phyloP scores from a whole-genome alignment of 116 monocot genomes.

The Papilionanthe hybrid region DNA sequence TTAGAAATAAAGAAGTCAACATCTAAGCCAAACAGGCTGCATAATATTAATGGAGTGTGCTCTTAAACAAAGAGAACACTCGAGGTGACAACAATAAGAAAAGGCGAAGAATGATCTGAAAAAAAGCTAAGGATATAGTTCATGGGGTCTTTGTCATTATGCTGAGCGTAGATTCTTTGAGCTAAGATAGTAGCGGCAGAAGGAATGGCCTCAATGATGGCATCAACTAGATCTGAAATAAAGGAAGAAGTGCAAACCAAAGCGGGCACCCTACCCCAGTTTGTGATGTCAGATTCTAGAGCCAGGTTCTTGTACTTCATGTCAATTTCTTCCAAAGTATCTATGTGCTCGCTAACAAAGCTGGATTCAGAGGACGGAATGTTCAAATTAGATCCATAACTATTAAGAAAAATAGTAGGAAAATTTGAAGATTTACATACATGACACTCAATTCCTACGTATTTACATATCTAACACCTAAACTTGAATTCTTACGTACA shows the following conservation, averaged over 20 bases:
- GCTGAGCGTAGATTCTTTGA: not conserved
- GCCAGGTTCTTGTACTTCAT: constrained; percentile 89
- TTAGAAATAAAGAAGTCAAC: too few relatives aligned
- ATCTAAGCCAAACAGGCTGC: not conserved
- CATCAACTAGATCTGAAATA: constrained; percentile 73
- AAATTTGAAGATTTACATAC: too few relatives aligned
- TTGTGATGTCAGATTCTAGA: constrained; percentile 66
- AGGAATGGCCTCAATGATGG: constrained; percentile 70
- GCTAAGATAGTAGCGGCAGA: constrained; percentile 35
- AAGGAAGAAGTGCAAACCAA: constrained; percentile 64
- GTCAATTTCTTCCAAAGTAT: constrained; percentile 90
- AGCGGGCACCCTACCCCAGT: constrained; percentile 74
- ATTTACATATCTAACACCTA: too few relatives aligned
- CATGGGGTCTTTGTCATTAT: constrained; percentile 24
- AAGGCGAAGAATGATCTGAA: constrained; percentile 56
- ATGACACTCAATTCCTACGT: too few relatives aligned
- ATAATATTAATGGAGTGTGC: not conserved
- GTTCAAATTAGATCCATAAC: not conserved
- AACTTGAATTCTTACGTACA: too few relatives aligned
- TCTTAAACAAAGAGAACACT: constrained; percentile 37
- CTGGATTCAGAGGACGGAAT: constrained; percentile 15
- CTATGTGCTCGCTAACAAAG: constrained; percentile 92
- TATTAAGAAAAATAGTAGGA: not conserved
- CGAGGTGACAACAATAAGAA: constrained; percentile 44
- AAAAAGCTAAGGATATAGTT: constrained; percentile 33